Conservation (phyloP, 352 stramenopile genomes). For the Pythium rishiriense region DNA sequence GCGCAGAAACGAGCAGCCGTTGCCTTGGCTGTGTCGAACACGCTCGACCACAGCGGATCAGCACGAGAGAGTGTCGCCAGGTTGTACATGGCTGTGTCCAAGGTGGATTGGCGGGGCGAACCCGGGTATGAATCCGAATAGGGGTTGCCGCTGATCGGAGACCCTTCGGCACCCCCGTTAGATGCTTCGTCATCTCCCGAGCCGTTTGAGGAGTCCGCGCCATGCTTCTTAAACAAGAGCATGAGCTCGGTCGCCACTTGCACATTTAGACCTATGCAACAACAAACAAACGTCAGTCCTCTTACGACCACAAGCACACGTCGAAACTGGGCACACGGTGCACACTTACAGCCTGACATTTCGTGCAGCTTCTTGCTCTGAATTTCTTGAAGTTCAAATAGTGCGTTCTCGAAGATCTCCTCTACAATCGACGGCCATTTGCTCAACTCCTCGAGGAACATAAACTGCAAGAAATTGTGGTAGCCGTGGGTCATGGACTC, state of each 20-base stretch:
- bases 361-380: conserved; percentile 45
- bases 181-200: conserved; percentile 4
- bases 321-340: too few species aligned
- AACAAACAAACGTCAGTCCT: not conserved
- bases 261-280: conserved; percentile 35
- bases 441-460: conserved; percentile 84
- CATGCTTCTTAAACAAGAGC: conserved; percentile 60
- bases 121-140: conserved; percentile 58
- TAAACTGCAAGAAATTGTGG: conserved; percentile 90
- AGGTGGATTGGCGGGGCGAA: conserved; percentile 54
- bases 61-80: conserved; percentile 57
- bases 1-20: conserved; percentile 51
- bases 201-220: conserved; percentile 30
- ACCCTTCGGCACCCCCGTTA: conserved; percentile 2
- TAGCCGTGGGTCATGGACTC: conserved; percentile 89
- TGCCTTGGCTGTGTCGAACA: conserved; percentile 44
- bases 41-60: conserved; percentile 57
- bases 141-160: conserved; percentile 11
- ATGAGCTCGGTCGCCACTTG: conserved; percentile 76
- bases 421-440: conserved; percentile 71
- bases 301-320: too few species aligned
- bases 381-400: conserved; percentile 61
- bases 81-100: conserved; percentile 83
- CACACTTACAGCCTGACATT: conserved; percentile 44
- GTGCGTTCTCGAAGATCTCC: conserved; percentile 64